These are phyloP conservation scores for Vaccinium corymbosum DNA, from an alignment of 148 eudicot genomes.

Conservation along the genomic window DNA sequence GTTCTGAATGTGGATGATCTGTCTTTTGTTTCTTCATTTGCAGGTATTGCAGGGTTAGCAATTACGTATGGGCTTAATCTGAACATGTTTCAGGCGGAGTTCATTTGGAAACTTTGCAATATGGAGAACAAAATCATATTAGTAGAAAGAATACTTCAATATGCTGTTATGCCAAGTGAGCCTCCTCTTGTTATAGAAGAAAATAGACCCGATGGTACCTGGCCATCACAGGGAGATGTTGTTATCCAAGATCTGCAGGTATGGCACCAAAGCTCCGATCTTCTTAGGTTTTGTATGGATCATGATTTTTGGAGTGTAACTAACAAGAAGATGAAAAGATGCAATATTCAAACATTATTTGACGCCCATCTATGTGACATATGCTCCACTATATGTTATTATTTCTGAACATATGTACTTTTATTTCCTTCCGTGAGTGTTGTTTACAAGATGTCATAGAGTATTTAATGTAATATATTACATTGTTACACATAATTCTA, in stretches of 20 bases:
- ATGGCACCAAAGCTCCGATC: background rate
- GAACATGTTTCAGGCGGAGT: slow-evolving; percentile 34
- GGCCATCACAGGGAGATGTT: slow-evolving; percentile 51
- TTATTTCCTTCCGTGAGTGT: background rate
- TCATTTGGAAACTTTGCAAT: slow-evolving; percentile 40
- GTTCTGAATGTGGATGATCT: background rate
- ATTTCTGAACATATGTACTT: background rate
- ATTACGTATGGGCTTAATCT: slow-evolving; percentile 57
- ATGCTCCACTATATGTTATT: background rate
- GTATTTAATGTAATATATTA: no score
- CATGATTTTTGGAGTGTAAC: background rate
- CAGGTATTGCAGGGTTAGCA: slow-evolving; percentile 61
- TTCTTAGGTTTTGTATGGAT: background rate
- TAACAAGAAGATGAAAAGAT: background rate
- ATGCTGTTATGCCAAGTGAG: slow-evolving; percentile 42
- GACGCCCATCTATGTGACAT: background rate
- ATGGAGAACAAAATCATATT: slow-evolving; percentile 62
- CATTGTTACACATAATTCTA: background rate
- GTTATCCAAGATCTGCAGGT: slow-evolving; percentile 46
- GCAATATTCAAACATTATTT: background rate
- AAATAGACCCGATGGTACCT: slow-evolving; percentile 35
- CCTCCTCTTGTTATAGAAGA: slow-evolving; percentile 53
- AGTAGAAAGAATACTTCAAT: slow-evolving; percentile 64
- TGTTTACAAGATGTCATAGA: background rate
- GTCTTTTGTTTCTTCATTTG: background rate